phyloP scores from a whole-genome alignment of 257 asterid species.

The Nicotiana attenuata region DNA sequence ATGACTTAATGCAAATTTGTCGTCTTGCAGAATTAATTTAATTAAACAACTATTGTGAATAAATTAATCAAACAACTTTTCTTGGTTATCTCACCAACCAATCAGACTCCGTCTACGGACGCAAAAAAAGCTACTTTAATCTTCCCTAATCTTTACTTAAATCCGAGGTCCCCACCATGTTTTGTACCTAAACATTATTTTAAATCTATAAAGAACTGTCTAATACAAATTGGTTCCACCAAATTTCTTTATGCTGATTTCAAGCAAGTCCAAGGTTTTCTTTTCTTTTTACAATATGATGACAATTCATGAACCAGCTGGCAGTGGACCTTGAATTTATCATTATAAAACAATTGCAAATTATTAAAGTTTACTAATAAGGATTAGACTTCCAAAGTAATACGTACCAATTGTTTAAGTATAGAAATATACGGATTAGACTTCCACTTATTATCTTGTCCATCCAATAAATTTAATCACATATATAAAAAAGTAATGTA shows the following conservation, averaged over 20 bases:
- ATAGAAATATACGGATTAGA: neutral
- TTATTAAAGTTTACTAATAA: slow-evolving; percentile 3
- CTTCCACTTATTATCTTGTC: neutral
- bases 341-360: neutral
- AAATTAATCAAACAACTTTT: slow-evolving; percentile 17
- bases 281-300: slow-evolving; percentile 10
- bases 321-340: slow-evolving; percentile 16
- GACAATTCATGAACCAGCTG: slow-evolving; percentile 18
- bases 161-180: slow-evolving; percentile 41
- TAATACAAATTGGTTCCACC: slow-evolving; percentile 19
- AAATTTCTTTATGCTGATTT: slow-evolving; percentile 16
- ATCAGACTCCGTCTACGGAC: slow-evolving; percentile 34
- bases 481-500: neutral
- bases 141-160: slow-evolving; percentile 25
- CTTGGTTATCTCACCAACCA: slow-evolving; percentile 31
- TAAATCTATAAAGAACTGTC: neutral
- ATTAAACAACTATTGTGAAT: neutral
- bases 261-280: slow-evolving; percentile 29
- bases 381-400: neutral
- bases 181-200: slow-evolving; percentile 21
- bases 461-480: slow-evolving; percentile 8
- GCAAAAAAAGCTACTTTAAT: slow-evolving; percentile 21
- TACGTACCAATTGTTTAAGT: neutral
- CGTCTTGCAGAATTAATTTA: slow-evolving; percentile 10
- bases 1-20: slow-evolving; percentile 15